These are phyloP conservation scores for Zasmidium citrigriseum DNA, from an alignment of 2,329 filamentous ascomycete species.

Conservation along the genomic window DNA sequence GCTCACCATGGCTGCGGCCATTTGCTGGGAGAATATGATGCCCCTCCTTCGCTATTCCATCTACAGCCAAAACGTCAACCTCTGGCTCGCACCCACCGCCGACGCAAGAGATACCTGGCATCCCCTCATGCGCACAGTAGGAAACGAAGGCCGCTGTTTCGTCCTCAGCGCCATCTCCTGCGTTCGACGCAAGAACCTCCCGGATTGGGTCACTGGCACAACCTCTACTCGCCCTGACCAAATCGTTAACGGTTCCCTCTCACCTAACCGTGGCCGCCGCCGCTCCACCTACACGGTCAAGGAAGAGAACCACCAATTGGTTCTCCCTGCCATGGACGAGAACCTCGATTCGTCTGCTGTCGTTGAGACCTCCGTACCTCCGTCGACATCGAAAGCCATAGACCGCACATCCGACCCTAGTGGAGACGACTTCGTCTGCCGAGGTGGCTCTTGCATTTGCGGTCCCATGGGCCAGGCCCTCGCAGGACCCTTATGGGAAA, in stretches of 20 bases:
- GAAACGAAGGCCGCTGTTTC: constrained; percentile 78
- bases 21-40: constrained; percentile 99
- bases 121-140: constrained; percentile 77
- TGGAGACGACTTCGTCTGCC: constrained; percentile 59
- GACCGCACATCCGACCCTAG: constrained; percentile 12
- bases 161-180: constrained; percentile 87
- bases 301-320: constrained; percentile 59
- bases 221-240: neutral
- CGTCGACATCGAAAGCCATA: constrained; percentile 6
- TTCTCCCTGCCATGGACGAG: constrained; percentile 38
- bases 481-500: constrained; percentile 79
- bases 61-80: constrained; percentile 87
- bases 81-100: constrained; percentile 88
- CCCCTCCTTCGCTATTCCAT: constrained; percentile 79
- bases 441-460: constrained; percentile 81
- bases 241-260: constrained; percentile 10
- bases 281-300: constrained; percentile 42
- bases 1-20: constrained; percentile 80
- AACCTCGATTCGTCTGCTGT: constrained; percentile 3
- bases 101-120: constrained; percentile 83
- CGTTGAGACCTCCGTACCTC: constrained; percentile 5
- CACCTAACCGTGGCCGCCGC: constrained; percentile 31
- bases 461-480: constrained; percentile 78
- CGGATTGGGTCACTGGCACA: constrained; percentile 54
- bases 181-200: constrained; percentile 60